A percentile compares a stretch with the other conserved stretches of the same genome.
Evolutionary conservation across 305 asterid genomes (phyloP).

Genomic region (Fraxinus latifolia): DNA sequence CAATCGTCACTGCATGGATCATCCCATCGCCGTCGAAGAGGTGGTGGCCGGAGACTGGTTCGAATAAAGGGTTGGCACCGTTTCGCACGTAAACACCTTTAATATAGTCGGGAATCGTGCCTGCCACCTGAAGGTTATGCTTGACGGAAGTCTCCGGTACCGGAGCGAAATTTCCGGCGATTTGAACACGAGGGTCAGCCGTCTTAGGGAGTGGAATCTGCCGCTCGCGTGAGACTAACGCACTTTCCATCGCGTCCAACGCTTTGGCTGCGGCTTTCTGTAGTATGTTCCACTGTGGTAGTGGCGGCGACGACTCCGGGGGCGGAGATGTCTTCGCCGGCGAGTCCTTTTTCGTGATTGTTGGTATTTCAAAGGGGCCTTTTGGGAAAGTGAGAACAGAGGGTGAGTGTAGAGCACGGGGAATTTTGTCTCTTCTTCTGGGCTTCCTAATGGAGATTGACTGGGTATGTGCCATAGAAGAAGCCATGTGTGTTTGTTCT

Average conservation of each 20-base stretch:
- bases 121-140: constrained; percentile 19
- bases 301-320: background rate
- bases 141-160: constrained; percentile 43
- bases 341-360: constrained; percentile 8
- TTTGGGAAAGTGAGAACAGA: constrained; percentile 44
- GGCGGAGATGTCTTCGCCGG: background rate
- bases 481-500: constrained; percentile 24
- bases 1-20: background rate
- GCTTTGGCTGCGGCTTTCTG: constrained; percentile 37
- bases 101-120: background rate
- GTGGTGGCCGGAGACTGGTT: background rate
- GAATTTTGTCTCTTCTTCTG: constrained; percentile 19
- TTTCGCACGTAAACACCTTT: background rate
- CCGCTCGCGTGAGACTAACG: constrained; percentile 29
- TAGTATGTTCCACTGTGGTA: constrained; percentile 34
- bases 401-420: constrained; percentile 44
- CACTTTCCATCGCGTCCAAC: constrained; percentile 33
- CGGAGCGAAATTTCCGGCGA: constrained; percentile 49
- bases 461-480: constrained; percentile 20
- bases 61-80: background rate
- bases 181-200: constrained; percentile 43
- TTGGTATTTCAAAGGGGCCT: constrained; percentile 16
- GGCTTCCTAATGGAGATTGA: constrained; percentile 35
- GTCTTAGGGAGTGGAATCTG: constrained; percentile 35
- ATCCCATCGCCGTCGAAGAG: background rate